Evolutionary conservation across 2,329 filamentous ascomycete genomes (phyloP).

Genomic region (Botrytis medusae): DNA sequence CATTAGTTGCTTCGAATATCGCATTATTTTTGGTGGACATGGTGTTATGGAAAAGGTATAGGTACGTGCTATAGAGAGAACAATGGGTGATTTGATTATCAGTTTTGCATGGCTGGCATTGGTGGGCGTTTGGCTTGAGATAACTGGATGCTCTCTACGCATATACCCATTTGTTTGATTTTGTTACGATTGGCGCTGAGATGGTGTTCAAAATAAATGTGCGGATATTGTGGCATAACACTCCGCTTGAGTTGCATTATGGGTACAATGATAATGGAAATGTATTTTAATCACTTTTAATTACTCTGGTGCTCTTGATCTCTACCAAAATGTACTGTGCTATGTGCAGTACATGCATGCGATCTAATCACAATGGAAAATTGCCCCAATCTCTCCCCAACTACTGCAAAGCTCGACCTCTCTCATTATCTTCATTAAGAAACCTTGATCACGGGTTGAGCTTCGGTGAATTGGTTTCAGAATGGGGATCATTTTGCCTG

Average conservation of each 20-base stretch:
- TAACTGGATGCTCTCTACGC: slow-evolving; percentile 21
- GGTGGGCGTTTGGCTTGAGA: slow-evolving; percentile 20
- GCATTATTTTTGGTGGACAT: background rate
- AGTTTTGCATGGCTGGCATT: slow-evolving; percentile 18
- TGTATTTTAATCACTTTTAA: background rate
- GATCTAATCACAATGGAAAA: background rate
- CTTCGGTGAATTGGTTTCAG: background rate
- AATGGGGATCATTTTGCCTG: background rate
- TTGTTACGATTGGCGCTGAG: background rate
- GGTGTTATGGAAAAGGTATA: slow-evolving; percentile 1
- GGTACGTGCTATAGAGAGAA: background rate
- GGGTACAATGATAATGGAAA: background rate
- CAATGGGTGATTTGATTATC: background rate
- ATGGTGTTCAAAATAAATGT: background rate
- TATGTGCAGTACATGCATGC: too few relatives aligned
- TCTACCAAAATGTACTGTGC: background rate
- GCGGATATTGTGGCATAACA: background rate
- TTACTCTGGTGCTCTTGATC: background rate
- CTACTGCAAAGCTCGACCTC: background rate
- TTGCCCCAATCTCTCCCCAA: too few relatives aligned
- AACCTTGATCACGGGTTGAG: background rate
- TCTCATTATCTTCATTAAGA: background rate
- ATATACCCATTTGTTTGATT: slow-evolving; percentile 33
- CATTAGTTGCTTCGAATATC: slow-evolving; percentile 2
- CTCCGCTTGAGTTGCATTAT: background rate